Evolutionary conservation across 1,284 basidiomycete genomes (phyloP).

Genomic region (Tranzscheliella williamsii): DNA sequence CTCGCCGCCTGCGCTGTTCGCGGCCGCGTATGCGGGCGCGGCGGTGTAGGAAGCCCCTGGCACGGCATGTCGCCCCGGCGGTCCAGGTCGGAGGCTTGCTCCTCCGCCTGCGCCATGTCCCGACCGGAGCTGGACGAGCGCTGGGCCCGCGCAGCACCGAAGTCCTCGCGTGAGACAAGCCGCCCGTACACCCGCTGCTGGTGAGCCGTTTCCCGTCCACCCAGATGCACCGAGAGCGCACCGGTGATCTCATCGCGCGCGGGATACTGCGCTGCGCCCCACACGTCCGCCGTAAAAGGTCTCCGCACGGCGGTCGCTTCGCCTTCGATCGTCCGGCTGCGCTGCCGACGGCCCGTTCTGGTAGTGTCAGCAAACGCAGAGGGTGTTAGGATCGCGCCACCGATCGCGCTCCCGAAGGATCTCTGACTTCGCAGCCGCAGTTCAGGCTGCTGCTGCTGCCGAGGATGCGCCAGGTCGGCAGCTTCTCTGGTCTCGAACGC

Average conservation of each 20-base stretch:
- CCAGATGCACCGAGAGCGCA: conserved; percentile 2
- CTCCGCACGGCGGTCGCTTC: background rate
- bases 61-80: background rate
- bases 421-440: conserved; percentile 6
- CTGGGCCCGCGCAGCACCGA: too few relatives aligned
- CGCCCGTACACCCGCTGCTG: too few relatives aligned
- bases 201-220: too few relatives aligned
- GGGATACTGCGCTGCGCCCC: conserved; percentile 26
- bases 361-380: conserved; percentile 15
- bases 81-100: too few relatives aligned
- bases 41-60: conserved; percentile 11
- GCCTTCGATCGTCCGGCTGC: conserved; percentile 20
- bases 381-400: conserved; percentile 12
- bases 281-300: conserved; percentile 35
- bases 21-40: conserved; percentile 8
- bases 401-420: conserved; percentile 7
- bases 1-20: conserved; percentile 20
- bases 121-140: too few relatives aligned
- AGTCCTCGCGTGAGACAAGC: too few relatives aligned
- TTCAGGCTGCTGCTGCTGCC: conserved; percentile 1
- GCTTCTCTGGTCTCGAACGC: background rate
- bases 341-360: conserved; percentile 5
- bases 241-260: conserved; percentile 4
- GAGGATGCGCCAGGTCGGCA: background rate
- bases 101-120: too few relatives aligned